These are phyloP conservation scores for Metarhizium sp. DNA, from an alignment of 2,329 filamentous ascomycete genomes.

Conservation along the genomic window DNA sequence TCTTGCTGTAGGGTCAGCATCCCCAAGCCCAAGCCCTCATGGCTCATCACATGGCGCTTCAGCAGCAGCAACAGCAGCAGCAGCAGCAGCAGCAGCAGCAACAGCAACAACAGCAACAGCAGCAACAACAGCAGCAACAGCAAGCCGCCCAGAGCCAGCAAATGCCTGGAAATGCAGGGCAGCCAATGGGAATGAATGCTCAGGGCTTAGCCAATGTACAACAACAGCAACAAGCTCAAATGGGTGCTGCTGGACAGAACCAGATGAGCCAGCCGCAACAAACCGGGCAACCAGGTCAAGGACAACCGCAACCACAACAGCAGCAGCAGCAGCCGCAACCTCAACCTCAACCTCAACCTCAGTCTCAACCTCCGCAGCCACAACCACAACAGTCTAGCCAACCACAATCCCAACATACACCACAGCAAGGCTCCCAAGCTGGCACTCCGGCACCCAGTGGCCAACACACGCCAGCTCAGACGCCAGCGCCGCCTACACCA, in stretches of 20 bases:
- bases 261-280: constrained; percentile 12
- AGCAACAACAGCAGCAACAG: constrained; percentile 15
- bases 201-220: constrained; percentile 35
- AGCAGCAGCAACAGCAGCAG: constrained; percentile 29
- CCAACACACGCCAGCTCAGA: constrained; percentile 32
- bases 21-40: constrained; percentile 30
- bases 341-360: constrained; percentile 33
- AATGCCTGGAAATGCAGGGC: constrained; percentile 34
- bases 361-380: constrained; percentile 20
- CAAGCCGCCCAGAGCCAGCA: constrained; percentile 27
- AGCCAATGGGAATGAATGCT: constrained; percentile 38
- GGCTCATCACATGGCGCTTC: constrained; percentile 38
- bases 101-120: constrained; percentile 16
- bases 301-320: constrained; percentile 21
- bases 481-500: constrained; percentile 23
- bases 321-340: constrained; percentile 13
- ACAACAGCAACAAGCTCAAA: constrained; percentile 11
- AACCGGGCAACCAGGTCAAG: constrained; percentile 17
- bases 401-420: constrained; percentile 35
- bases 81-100: constrained; percentile 20
- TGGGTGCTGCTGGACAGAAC: constrained; percentile 8
- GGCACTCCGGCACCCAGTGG: constrained; percentile 7
- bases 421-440: constrained; percentile 11
- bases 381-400: constrained; percentile 12
- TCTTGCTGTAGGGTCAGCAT: constrained; percentile 16